Evolutionary conservation across 2,329 filamentous ascomycete genomes (phyloP).

Genomic region (Lecanicillium sp.): DNA sequence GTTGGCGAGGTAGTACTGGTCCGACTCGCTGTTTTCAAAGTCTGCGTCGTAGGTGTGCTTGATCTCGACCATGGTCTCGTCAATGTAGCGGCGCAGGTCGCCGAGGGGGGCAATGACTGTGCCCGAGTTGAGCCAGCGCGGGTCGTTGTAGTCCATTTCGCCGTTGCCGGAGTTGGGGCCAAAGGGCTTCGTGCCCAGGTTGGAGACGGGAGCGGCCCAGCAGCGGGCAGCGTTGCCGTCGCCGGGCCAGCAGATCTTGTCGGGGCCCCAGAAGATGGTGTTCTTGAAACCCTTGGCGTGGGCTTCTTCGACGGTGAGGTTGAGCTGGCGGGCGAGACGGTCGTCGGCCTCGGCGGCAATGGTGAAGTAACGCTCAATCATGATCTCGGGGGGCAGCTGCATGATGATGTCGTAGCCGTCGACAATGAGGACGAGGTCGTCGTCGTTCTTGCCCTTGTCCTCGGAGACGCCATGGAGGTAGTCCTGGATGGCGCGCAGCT

Average conservation of each 20-base stretch:
- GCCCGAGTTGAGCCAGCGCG: conserved; percentile 38
- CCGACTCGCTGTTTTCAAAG: conserved; percentile 26
- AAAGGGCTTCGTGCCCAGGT: conserved; percentile 23
- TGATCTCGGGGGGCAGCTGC: conserved; percentile 55
- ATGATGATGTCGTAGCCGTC: conserved; percentile 59
- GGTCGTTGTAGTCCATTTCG: conserved; percentile 21
- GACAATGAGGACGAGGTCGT: conserved; percentile 56
- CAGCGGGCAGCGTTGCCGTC: conserved; percentile 28
- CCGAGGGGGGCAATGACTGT: conserved; percentile 33
- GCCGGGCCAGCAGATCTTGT: conserved; percentile 36
- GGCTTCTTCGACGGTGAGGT: conserved; percentile 24
- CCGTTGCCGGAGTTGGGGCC: conserved; percentile 27
- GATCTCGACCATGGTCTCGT: conserved; percentile 22
- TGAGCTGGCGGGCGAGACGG: conserved; percentile 42
- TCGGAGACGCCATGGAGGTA: conserved; percentile 22
- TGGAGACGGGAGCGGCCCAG: conserved; percentile 29
- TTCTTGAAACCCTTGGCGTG: conserved; percentile 23
- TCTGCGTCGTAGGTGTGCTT: conserved; percentile 23
- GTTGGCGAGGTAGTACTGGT: conserved; percentile 36
- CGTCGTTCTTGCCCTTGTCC: conserved; percentile 25
- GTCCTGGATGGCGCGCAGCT: conserved; percentile 26
- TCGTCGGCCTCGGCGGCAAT: conserved; percentile 45
- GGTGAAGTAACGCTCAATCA: conserved; percentile 55
- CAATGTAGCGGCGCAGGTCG: conserved; percentile 22
- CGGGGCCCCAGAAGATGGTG: conserved; percentile 35